Percentiles rank a stretch among this genome's conserved stretches.
Conservation (phyloP, 352 stramenopile species). For the Phytophthora nicotianae region DNA sequence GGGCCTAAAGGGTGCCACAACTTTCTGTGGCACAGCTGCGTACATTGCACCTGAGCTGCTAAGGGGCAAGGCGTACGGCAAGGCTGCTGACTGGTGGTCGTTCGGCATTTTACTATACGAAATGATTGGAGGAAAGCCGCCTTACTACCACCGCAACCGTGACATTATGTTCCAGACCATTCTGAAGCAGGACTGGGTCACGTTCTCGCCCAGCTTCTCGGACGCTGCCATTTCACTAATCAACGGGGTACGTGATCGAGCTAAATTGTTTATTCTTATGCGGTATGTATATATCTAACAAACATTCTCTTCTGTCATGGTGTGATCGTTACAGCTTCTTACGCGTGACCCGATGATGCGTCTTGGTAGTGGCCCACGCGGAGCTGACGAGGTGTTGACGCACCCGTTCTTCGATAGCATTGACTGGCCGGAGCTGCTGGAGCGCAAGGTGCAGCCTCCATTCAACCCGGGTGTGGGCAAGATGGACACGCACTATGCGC, state of each 20-base stretch:
- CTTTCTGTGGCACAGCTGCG: conserved; percentile 93
- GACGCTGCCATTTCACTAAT: conserved; percentile 91
- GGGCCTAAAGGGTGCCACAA: conserved; percentile 85
- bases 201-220: conserved; percentile 95
- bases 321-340: conserved; percentile 82
- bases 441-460: conserved; percentile 80
- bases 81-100: conserved; percentile 95
- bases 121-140: conserved; percentile 93
- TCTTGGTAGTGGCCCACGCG: conserved; percentile 92
- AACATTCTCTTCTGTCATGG: conserved; percentile 19
- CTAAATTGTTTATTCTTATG: conserved; percentile 4
- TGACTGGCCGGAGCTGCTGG: conserved; percentile 88
- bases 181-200: conserved; percentile 92
- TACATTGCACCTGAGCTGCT: conserved; percentile 94
- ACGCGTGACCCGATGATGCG: conserved; percentile 95
- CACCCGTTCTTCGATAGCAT: conserved; percentile 94
- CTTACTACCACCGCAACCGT: conserved; percentile 91
- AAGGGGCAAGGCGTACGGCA: conserved; percentile 89
- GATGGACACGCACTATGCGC: conserved; percentile 86
- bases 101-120: conserved; percentile 96
- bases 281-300: conserved; percentile 22
- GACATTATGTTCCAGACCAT: conserved; percentile 94
- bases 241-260: conserved; percentile 76
- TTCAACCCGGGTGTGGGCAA: conserved; percentile 91
- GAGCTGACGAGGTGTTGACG: conserved; percentile 90